Evolutionary conservation across 176 grass and related monocot species (phyloP).

Genomic region (Oryza coarctata): DNA sequence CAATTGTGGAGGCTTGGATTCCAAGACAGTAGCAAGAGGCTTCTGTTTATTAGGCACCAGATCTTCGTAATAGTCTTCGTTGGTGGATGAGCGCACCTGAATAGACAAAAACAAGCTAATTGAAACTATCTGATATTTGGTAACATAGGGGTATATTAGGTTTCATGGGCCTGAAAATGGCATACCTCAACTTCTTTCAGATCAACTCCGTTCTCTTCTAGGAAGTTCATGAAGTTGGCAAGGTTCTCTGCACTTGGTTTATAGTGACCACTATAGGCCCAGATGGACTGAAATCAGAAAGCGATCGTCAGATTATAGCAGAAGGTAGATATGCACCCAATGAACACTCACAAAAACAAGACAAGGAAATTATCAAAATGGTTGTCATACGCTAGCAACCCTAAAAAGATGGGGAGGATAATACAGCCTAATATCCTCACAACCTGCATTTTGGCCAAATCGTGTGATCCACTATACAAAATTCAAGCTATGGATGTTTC

Average conservation of each 20-base stretch:
- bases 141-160: neutral
- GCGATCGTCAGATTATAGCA: constrained; percentile 10
- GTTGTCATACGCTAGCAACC: neutral
- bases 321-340: neutral
- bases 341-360: neutral
- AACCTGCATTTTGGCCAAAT: neutral
- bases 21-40: neutral
- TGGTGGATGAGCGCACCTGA: constrained; percentile 62
- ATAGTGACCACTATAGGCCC: constrained; percentile 94
- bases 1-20: constrained; percentile 34
- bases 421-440: neutral
- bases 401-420: neutral
- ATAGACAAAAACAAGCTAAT: constrained; percentile 30
- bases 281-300: constrained; percentile 54
- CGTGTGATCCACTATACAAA: neutral
- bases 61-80: constrained; percentile 73
- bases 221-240: constrained; percentile 56
- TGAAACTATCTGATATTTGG: neutral
- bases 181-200: constrained; percentile 61
- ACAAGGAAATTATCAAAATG: neutral
- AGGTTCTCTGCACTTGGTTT: constrained; percentile 72
- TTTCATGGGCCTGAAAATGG: neutral
- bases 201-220: constrained; percentile 71
- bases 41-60: constrained; percentile 20
- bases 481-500: neutral